Evolutionary conservation across 192 early-diverging fungal species (phyloP), one percentile per base, ranked within the genome.

Genomic region (Phycomyces blakesleeanus): DNA sequence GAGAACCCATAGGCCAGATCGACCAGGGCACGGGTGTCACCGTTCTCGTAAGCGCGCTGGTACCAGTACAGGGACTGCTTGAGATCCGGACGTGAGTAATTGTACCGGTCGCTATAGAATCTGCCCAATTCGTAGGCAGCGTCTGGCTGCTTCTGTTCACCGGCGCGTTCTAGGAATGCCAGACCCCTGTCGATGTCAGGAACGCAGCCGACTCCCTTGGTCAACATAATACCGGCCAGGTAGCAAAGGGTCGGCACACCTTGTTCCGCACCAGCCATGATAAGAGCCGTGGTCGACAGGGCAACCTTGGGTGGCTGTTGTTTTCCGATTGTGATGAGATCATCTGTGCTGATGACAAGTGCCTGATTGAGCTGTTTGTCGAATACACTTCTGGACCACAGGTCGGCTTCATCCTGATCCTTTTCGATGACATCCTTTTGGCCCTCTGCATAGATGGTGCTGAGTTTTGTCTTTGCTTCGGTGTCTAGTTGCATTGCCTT

Each of bases 341-440:
- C 55, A 18, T 26, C 55, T 2, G 11, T 51, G 5, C 38, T 22
- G 8, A 44, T 12, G 12, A 21, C 16, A 8, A 71, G 21, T 5
- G 63, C 70, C n/a, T 26, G 27, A n/a, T 58, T 52, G 0, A 72
- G 25, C 34, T 72, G 70, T 24, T 72, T 72, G 29, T 72, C 70
- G 51, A 61, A 72, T n/a, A 72, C 53, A 56, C 70, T 65, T 15
- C 64, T 38, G 5, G 70, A 59, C 70, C 70, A 72, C 21, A 72
- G 47, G 21, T 26, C 54, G 0, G 70, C 22, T 55, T 72, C 70
- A 11, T 54, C 22, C 16, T 29, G 34, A 42, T 72, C 64, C 49
- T 55, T 20, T 6, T 21, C 27, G 24, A 66, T 56, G 27, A 24
- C 26, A 8, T 27, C 11, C 21, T 37, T 5, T n/a, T 27, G 18